phyloP scores from a whole-genome alignment of 805 yeast genomes.

The Hanseniaspora valbyensis region DNA sequence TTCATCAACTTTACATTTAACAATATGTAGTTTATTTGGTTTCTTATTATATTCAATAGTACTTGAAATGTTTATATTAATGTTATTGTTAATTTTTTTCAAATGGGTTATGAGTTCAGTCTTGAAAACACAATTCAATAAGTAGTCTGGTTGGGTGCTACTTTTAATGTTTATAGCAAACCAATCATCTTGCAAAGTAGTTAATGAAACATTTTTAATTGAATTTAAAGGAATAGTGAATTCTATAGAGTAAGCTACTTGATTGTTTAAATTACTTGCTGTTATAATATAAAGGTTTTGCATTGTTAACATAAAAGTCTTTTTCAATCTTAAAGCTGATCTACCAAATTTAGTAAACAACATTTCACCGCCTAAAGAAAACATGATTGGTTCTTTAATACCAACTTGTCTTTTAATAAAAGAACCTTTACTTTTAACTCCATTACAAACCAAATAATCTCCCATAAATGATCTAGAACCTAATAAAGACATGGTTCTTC shows the following conservation, averaged over 20 bases:
- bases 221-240: slow-evolving; percentile 46
- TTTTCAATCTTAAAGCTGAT: slow-evolving; percentile 67
- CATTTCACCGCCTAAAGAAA: slow-evolving; percentile 73
- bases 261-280: slow-evolving; percentile 56
- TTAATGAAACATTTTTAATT: slow-evolving; percentile 54
- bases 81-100: slow-evolving; percentile 46
- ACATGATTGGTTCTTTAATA: slow-evolving; percentile 56
- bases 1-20: slow-evolving; percentile 55
- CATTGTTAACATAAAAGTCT: slow-evolving; percentile 60
- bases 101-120: slow-evolving; percentile 77
- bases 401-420: slow-evolving; percentile 61
- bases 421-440: slow-evolving; percentile 62
- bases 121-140: slow-evolving; percentile 72
- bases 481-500: slow-evolving; percentile 75
- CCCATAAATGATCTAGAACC: slow-evolving; percentile 88
- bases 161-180: slow-evolving; percentile 41
- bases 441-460: slow-evolving; percentile 84
- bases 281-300: slow-evolving; percentile 56
- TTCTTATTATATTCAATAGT: slow-evolving; percentile 79
- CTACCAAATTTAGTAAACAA: slow-evolving; percentile 83
- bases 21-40: slow-evolving; percentile 65
- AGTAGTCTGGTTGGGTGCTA: slow-evolving; percentile 55
- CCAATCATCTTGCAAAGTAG: slow-evolving; percentile 87
- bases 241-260: slow-evolving; percentile 52
- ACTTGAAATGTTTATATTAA: slow-evolving; percentile 56